These are phyloP conservation scores for Dinochytrium kinnereticum DNA, from an alignment of 371 early-diverging fungal species.

Conservation along the genomic window DNA sequence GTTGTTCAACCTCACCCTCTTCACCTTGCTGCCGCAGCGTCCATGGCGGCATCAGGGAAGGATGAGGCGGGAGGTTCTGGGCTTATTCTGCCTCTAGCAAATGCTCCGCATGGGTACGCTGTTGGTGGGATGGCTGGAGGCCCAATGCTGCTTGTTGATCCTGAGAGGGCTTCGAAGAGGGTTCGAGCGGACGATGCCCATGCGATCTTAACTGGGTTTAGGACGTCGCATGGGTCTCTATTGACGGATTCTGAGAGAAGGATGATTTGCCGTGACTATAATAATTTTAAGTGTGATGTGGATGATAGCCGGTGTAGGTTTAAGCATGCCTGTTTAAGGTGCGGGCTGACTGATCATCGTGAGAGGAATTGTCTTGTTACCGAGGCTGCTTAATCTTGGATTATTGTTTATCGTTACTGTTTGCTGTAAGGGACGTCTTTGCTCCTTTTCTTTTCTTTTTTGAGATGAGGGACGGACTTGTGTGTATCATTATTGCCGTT, in stretches of 20 bases:
- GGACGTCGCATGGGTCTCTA: conserved; percentile 5
- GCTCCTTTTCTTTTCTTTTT: not conserved
- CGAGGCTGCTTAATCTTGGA: not conserved
- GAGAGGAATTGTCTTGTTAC: conserved; percentile 24
- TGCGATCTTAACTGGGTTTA: conserved; percentile 13
- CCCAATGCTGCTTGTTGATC: not conserved
- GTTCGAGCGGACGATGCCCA: conserved; percentile 13
- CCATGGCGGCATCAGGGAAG: not conserved
- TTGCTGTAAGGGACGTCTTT: not conserved
- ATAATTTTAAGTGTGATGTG: conserved; percentile 28
- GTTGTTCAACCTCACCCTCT: conserved; percentile 30
- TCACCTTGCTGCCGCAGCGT: conserved; percentile 33
- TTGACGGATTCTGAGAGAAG: conserved; percentile 28
- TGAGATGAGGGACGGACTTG: too few relatives aligned
- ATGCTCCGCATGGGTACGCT: too few relatives aligned
- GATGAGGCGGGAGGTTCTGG: not conserved
- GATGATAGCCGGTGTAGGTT: conserved; percentile 27
- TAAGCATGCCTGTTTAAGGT: conserved; percentile 33
- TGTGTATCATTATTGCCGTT: too few relatives aligned
- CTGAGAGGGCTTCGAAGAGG: conserved; percentile 9
- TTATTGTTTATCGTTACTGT: not conserved
- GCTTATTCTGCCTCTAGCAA: too few relatives aligned
- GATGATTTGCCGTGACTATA: conserved; percentile 36
- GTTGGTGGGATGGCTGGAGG: too few relatives aligned
- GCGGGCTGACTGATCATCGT: conserved; percentile 28